phyloP scores from a whole-genome alignment of 73 alveolate genomes.

The Tetrahymena elliotti region DNA sequence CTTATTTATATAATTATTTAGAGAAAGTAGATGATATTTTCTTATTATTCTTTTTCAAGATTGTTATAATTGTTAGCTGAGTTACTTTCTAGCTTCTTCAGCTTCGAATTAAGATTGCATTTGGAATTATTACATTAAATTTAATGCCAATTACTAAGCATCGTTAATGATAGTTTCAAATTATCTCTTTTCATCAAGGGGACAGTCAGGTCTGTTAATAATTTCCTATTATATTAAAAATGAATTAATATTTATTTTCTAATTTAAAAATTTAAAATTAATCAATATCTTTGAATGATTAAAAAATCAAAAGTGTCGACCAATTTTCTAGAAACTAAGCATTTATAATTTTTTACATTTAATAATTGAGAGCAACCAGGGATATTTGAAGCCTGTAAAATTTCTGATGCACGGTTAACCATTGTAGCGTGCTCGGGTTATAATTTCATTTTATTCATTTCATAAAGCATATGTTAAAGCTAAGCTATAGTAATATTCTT shows the following conservation, averaged over 20 bases:
- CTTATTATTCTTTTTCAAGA: neutral
- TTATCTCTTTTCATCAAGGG: neutral
- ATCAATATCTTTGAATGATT: neutral
- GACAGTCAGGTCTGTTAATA: neutral
- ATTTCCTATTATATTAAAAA: neutral
- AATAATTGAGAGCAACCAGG: neutral
- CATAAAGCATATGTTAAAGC: neutral
- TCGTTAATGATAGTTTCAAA: neutral
- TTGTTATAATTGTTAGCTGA: neutral
- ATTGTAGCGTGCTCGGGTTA: neutral
- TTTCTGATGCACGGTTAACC: neutral
- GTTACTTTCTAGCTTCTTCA: neutral
- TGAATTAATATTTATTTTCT: neutral
- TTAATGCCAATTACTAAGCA: neutral
- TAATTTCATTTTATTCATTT: neutral
- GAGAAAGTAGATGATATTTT: neutral
- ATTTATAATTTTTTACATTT: neutral
- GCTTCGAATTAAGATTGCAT: neutral
- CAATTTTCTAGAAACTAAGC: neutral
- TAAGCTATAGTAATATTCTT: neutral
- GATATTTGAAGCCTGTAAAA: neutral
- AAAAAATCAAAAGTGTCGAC: neutral
- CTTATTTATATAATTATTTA: no score
- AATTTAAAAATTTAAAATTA: no score
- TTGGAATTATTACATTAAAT: neutral